phyloP scores from a whole-genome alignment of 352 stramenopile species.

The Saprolegnia diclina region DNA sequence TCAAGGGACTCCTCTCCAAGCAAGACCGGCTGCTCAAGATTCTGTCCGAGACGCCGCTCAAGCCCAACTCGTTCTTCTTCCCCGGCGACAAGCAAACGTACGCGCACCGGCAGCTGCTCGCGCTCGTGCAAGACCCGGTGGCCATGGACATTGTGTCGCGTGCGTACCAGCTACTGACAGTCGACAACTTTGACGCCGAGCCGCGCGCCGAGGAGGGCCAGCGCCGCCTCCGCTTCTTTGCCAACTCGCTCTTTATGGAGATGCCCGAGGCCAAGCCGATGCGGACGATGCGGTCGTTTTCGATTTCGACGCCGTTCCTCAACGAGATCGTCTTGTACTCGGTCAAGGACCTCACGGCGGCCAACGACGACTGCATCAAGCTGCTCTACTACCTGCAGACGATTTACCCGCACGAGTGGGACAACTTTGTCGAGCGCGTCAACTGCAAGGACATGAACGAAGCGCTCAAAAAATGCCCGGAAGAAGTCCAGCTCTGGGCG shows the following conservation, averaged over 20 bases:
- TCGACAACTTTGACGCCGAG: slow-evolving; percentile 31
- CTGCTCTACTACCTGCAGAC: slow-evolving; percentile 26
- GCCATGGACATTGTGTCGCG: slow-evolving; percentile 27
- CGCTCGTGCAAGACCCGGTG: slow-evolving; percentile 12
- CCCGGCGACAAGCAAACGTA: slow-evolving; percentile 26
- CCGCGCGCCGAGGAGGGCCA: slow-evolving; percentile 25
- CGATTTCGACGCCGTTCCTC: slow-evolving; percentile 15
- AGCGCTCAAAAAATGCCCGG: slow-evolving; percentile 19
- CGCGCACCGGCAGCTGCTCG: slow-evolving; percentile 21
- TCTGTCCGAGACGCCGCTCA: slow-evolving; percentile 27
- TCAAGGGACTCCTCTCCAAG: slow-evolving; percentile 26
- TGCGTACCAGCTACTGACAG: slow-evolving; percentile 27
- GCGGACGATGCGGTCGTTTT: slow-evolving; percentile 19
- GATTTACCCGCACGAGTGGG: slow-evolving; percentile 20
- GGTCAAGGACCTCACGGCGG: slow-evolving; percentile 18
- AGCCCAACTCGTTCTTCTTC: slow-evolving; percentile 31
- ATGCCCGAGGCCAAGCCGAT: slow-evolving; percentile 20
- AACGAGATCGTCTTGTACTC: slow-evolving; percentile 26
- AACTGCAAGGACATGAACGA: slow-evolving; percentile 21
- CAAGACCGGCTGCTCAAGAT: slow-evolving; percentile 27
- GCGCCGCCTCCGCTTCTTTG: slow-evolving; percentile 23
- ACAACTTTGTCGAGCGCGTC: slow-evolving; percentile 23
- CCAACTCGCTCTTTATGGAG: slow-evolving; percentile 27
- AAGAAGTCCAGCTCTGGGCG: slow-evolving; percentile 28
- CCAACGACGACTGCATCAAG: slow-evolving; percentile 25